phyloP scores from a whole-genome alignment of 441 rosid species.

The Jatropha podagrica region DNA sequence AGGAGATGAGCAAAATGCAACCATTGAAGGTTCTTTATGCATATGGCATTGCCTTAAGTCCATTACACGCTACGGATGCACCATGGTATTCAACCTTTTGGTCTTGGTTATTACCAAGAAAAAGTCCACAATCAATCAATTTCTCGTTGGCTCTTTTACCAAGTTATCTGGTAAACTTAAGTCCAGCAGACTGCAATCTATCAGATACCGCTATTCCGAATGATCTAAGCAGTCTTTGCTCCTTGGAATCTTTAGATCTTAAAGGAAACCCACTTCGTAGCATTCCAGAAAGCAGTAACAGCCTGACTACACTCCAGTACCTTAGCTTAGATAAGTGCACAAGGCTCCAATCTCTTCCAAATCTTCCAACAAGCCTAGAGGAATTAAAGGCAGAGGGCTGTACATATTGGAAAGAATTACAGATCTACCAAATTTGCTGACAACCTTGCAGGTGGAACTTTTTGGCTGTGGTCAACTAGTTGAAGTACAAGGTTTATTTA shows the following conservation, averaged over 20 bases:
- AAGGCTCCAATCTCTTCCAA: constrained; percentile 19
- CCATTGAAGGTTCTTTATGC: constrained; percentile 20
- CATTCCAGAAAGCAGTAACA: constrained; percentile 23
- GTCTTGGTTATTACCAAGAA: constrained; percentile 15
- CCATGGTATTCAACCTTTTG: background rate
- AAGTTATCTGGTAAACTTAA: constrained; percentile 12
- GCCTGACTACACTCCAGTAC: constrained; percentile 15
- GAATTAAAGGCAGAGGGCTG: constrained; percentile 21
- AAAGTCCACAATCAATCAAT: background rate
- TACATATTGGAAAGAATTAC: constrained; percentile 22
- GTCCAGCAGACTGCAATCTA: constrained; percentile 20
- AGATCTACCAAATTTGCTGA: constrained; percentile 18
- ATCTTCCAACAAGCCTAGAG: constrained; percentile 25
- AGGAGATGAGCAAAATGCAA: constrained; percentile 10
- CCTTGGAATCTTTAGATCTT: constrained; percentile 22
- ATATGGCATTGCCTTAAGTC: constrained; percentile 13
- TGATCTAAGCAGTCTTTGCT: constrained; percentile 17
- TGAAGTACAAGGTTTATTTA: constrained; percentile 24
- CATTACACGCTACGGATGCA: background rate
- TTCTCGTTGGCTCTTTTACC: constrained; percentile 20
- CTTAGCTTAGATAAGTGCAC: constrained; percentile 18
- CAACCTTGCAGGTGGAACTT: constrained; percentile 7
- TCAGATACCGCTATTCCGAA: constrained; percentile 15
- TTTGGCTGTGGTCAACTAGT: constrained; percentile 23
- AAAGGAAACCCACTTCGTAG: constrained; percentile 15